Conservation (phyloP, 805 yeast species). For the Pichia insulana region DNA sequence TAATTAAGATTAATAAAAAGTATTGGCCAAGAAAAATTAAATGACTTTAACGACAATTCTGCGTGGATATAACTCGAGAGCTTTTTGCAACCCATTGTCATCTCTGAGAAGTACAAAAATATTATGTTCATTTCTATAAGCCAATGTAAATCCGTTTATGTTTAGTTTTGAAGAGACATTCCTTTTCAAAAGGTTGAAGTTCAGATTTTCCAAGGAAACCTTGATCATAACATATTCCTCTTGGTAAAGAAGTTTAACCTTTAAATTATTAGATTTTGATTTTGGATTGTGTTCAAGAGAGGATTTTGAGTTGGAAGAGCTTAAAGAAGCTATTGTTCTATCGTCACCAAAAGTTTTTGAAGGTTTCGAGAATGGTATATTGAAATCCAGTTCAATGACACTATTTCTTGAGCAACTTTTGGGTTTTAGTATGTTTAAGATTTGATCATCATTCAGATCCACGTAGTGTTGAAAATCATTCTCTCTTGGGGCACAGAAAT, state of each 20-base stretch:
- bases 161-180: constrained; percentile 11
- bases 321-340: background rate
- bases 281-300: background rate
- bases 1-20: too few species aligned
- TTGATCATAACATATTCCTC: constrained; percentile 14
- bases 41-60: constrained; percentile 13
- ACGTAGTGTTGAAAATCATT: constrained; percentile 24
- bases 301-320: background rate
- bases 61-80: constrained; percentile 8
- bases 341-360: background rate
- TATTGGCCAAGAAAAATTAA: too few species aligned
- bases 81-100: constrained; percentile 12
- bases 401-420: background rate
- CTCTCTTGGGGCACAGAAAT: constrained; percentile 3
- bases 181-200: constrained; percentile 2
- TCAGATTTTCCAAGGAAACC: background rate
- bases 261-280: background rate
- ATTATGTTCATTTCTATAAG: constrained; percentile 14
- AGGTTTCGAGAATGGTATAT: background rate
- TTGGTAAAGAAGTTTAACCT: constrained; percentile 12
- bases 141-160: constrained; percentile 11
- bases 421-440: constrained; percentile 9
- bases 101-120: constrained; percentile 14
- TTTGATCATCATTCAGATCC: constrained; percentile 18
- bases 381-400: background rate